Conservation (phyloP, 2,329 filamentous ascomycete genomes). For the Cladosporium cucumerinum region DNA sequence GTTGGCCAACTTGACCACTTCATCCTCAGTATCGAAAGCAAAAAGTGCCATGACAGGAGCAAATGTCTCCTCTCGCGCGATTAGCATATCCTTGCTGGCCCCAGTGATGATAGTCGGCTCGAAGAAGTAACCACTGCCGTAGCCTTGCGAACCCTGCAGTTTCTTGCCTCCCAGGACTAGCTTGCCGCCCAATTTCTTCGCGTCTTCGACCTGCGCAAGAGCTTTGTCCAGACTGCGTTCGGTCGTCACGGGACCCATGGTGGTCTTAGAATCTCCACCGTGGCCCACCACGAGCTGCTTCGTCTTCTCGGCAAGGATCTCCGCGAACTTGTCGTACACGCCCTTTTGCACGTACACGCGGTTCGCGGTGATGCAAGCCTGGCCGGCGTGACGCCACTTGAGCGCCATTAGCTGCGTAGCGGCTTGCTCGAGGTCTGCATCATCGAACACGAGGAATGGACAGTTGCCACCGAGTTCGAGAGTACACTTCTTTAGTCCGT, state of each 20-base stretch:
- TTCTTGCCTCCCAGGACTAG: constrained; percentile 17
- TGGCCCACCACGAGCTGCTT: constrained; percentile 59
- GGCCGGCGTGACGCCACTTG: constrained; percentile 59
- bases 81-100: constrained; percentile 14
- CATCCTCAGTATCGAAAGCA: constrained; percentile 17
- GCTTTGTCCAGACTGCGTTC: constrained; percentile 56
- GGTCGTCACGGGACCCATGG: constrained; percentile 60
- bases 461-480: constrained; percentile 64
- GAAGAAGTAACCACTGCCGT: constrained; percentile 21
- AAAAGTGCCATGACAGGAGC: constrained; percentile 17
- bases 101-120: constrained; percentile 18
- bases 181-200: constrained; percentile 16
- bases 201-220: constrained; percentile 54
- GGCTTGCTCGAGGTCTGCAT: constrained; percentile 60
- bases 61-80: constrained; percentile 18
- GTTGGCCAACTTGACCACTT: constrained; percentile 26
- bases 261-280: constrained; percentile 54
- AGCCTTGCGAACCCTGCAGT: constrained; percentile 13
- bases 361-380: constrained; percentile 64
- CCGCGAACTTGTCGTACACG: constrained; percentile 60
- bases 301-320: constrained; percentile 52
- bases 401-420: constrained; percentile 47
- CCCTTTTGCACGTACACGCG: constrained; percentile 62
- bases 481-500: constrained; percentile 62
- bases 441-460: constrained; percentile 62